phyloP scores from a whole-genome alignment of 768 basidiomycete species.

The Leccinum subgranulosum region DNA sequence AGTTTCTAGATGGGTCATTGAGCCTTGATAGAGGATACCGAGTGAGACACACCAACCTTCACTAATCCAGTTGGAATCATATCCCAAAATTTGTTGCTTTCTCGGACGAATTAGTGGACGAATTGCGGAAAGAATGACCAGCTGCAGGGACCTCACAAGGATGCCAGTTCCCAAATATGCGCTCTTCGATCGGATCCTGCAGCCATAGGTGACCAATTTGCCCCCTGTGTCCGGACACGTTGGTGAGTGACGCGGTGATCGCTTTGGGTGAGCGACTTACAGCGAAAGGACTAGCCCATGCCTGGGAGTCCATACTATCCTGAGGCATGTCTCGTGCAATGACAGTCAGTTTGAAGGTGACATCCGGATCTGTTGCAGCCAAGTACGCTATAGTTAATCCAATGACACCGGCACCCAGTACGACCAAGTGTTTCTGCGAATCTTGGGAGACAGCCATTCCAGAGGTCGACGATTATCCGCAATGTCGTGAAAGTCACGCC shows the following conservation, averaged over 20 bases:
- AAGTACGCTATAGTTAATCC: slow-evolving; percentile 37
- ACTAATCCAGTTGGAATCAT: slow-evolving; percentile 44
- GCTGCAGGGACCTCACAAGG: slow-evolving; percentile 37
- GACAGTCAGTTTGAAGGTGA: slow-evolving; percentile 24
- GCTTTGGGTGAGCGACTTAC: slow-evolving; percentile 24
- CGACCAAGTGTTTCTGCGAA: slow-evolving; percentile 21
- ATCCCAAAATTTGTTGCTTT: slow-evolving; percentile 45
- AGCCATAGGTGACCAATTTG: slow-evolving; percentile 45
- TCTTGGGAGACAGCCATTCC: slow-evolving; percentile 13
- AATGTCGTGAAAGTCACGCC: neutral
- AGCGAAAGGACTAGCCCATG: slow-evolving; percentile 51
- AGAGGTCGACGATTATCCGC: neutral
- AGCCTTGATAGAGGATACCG: neutral
- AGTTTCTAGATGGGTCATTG: slow-evolving; percentile 31
- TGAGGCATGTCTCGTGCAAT: slow-evolving; percentile 38
- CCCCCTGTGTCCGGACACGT: slow-evolving; percentile 33
- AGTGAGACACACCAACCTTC: slow-evolving; percentile 26
- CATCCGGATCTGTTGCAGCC: slow-evolving; percentile 22
- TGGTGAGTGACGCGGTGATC: neutral
- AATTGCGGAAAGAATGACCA: neutral
- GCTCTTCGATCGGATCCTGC: slow-evolving; percentile 34
- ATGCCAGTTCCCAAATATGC: slow-evolving; percentile 36
- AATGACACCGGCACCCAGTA: slow-evolving; percentile 39
- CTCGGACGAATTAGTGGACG: slow-evolving; percentile 4
- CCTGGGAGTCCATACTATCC: slow-evolving; percentile 37